Base-by-base conservation (phyloP, 2,329 filamentous ascomycete species). In the Fusarium udum region DNA sequence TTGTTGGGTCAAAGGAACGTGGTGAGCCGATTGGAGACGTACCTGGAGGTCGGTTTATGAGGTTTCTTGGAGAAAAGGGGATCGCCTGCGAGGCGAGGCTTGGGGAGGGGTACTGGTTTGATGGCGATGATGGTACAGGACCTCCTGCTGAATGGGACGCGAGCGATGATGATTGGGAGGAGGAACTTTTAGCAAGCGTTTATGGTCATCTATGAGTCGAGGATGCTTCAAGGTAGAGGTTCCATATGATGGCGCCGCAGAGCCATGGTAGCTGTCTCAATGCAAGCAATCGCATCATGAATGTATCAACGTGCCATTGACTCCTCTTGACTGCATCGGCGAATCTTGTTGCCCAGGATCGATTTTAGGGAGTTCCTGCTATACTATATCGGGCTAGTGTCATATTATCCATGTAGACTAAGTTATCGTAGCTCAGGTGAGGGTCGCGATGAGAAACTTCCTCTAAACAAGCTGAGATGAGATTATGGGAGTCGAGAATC, bases 201-300 rank as follows among this genome's bases (percentile, higher is more conserved):
- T 4, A 16, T 28, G 24, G 34, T 1, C 4, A 53, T 6, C 7
- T 18, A 16, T 34, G 3, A 24, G 22, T 18, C 3, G 7, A 31
- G 20, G 18, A 6, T 28, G 4, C 8, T 31, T 22, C n/a, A 1
- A 31, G 20, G 12, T 49, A 14, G 1, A 24, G 0, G 5, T 14
- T 24, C 0, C 3, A 32, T 18, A 11, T 20, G 31, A 8, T 34
- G 16, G n/a, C 12, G 4, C 6, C 6, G 3, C 6, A 8, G 1
- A 7, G 31, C 16, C 12, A 2, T 26, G 16, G 16, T 20, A 7
- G 31, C 3, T 1, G 16, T 26, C 13, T 36, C 3, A 4, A 52
- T 52, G 16, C 49, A 26, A 36, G n/a, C 18, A 36, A 24, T 36
- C 13, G 18, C n/a, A 36, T 52, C n/a, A 52, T 22, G 18, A 12